A percentile compares a stretch with the other conserved stretches of the same genome.
phyloP scores from a whole-genome alignment of 352 stramenopile species.

The Globisporangium lucens region DNA sequence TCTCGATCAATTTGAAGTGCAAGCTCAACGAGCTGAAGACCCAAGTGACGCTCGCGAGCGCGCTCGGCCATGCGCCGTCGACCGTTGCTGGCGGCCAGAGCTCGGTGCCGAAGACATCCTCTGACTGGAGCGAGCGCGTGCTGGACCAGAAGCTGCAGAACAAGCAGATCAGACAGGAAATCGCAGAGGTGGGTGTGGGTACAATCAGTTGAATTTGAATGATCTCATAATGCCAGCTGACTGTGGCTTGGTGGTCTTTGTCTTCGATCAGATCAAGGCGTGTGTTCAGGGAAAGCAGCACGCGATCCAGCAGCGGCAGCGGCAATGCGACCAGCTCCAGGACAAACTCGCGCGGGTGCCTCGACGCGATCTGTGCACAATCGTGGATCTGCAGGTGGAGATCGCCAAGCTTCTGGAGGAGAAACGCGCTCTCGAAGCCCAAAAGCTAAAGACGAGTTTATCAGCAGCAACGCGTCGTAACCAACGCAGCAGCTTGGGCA shows the following conservation, averaged over 20 bases:
- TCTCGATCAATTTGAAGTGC: constrained; percentile 31
- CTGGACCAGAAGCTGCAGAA: constrained; percentile 47
- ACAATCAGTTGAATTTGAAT: not conserved
- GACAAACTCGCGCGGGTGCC: constrained; percentile 32
- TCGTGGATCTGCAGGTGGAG: constrained; percentile 53
- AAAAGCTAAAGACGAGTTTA: constrained; percentile 22
- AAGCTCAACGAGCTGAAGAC: constrained; percentile 57
- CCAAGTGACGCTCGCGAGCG: constrained; percentile 37
- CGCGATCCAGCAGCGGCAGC: constrained; percentile 19
- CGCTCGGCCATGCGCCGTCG: constrained; percentile 7
- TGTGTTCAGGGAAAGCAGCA: constrained; percentile 17
- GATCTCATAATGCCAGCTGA: not conserved
- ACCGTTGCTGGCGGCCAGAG: not conserved
- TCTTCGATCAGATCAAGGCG: constrained; percentile 7
- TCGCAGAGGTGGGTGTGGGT: constrained; percentile 19
- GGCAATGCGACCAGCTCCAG: constrained; percentile 33
- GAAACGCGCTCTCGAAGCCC: constrained; percentile 26
- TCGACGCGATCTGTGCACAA: constrained; percentile 39
- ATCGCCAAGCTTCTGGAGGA: constrained; percentile 42
- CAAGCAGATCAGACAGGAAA: constrained; percentile 29
- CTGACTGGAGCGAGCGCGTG: constrained; percentile 44
- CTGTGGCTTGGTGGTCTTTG: not conserved
- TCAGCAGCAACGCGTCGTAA: not conserved
- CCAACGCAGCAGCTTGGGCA: not conserved
- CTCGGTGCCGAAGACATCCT: constrained; percentile 21